Conservation (phyloP, 495 filamentous ascomycete species). For the Aspergillus sclerotioniger region DNA sequence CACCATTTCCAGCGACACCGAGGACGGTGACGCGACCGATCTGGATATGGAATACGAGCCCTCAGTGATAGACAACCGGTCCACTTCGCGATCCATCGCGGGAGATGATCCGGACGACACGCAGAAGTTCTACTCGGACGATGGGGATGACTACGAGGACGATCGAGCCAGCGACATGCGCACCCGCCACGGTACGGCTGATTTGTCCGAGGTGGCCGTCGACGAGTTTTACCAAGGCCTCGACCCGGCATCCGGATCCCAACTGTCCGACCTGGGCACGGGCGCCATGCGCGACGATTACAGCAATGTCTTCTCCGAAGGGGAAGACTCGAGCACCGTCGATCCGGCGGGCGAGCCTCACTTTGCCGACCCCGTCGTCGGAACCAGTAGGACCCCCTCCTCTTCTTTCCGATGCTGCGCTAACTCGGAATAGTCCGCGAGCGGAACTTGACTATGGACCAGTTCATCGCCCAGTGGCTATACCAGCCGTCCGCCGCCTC, state of each 20-base stretch:
- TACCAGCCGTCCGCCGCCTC: slow-evolving; percentile 24
- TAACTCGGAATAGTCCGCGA: slow-evolving; percentile 36
- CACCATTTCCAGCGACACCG: slow-evolving; percentile 24
- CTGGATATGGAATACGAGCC: slow-evolving; percentile 33
- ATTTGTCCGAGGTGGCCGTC: slow-evolving; percentile 30
- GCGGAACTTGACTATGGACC: slow-evolving; percentile 43
- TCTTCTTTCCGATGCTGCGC: neutral
- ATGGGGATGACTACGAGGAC: slow-evolving; percentile 25
- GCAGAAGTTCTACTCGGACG: slow-evolving; percentile 37
- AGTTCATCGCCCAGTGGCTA: slow-evolving; percentile 45
- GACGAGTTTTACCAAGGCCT: slow-evolving; percentile 36
- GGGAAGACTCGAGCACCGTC: slow-evolving; percentile 15
- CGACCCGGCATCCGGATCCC: slow-evolving; percentile 18
- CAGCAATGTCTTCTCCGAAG: slow-evolving; percentile 20
- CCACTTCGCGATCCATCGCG: slow-evolving; percentile 14
- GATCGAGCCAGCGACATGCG: slow-evolving; percentile 9
- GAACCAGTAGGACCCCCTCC: slow-evolving; percentile 31
- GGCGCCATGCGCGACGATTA: slow-evolving; percentile 19
- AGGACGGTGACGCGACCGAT: slow-evolving; percentile 23
- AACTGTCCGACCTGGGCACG: slow-evolving; percentile 16
- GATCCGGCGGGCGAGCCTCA: slow-evolving; percentile 19
- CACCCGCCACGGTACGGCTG: neutral
- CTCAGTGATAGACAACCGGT: slow-evolving; percentile 12
- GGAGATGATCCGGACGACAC: slow-evolving; percentile 37
- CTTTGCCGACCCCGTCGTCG: slow-evolving; percentile 31